Percentiles rank a stretch among this genome's conserved stretches.
These are phyloP conservation scores for Radiomyces spectabilis DNA, from an alignment of 192 early-diverging fungal species.

Conservation along the genomic window DNA sequence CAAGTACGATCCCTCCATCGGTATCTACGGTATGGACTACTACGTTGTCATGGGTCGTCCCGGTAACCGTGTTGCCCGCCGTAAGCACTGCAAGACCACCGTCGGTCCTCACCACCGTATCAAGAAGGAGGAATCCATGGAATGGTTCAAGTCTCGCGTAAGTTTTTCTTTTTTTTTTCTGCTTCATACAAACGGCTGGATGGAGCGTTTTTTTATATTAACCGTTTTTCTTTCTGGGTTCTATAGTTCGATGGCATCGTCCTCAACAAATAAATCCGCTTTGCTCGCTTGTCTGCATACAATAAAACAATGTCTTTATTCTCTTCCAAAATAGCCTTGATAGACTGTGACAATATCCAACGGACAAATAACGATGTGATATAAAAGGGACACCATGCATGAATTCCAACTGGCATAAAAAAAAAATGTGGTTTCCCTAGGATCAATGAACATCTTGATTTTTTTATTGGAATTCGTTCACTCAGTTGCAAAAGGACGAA, in stretches of 20 bases:
- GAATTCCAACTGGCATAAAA: too few species aligned
- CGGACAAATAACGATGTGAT: too few species aligned
- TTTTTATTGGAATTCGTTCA: too few species aligned
- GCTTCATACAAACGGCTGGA: not conserved
- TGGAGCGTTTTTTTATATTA: not conserved
- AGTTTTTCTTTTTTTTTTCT: constrained; percentile 18
- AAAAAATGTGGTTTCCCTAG: too few species aligned
- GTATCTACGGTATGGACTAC: constrained; percentile 78
- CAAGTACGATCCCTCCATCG: constrained; percentile 99
- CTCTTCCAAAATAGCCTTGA: too few species aligned
- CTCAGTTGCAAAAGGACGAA: too few species aligned
- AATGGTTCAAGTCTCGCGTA: constrained; percentile 95
- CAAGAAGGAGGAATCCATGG: constrained; percentile 87
- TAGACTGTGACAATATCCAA: too few species aligned
- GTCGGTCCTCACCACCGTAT: constrained; percentile 90
- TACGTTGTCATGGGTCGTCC: constrained; percentile 93
- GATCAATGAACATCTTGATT: too few species aligned
- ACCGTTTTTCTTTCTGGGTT: constrained; percentile 10
- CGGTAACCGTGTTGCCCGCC: constrained; percentile 90
- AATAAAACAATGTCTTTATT: too few species aligned
- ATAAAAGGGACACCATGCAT: too few species aligned
- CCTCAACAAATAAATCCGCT: constrained; percentile 79
- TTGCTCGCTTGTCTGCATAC: too few species aligned
- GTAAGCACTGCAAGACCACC: constrained; percentile 77
- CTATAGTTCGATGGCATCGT: constrained; percentile 84